Evolutionary conservation across 768 basidiomycete genomes (phyloP).

Genomic region (Tulasnella sp.): DNA sequence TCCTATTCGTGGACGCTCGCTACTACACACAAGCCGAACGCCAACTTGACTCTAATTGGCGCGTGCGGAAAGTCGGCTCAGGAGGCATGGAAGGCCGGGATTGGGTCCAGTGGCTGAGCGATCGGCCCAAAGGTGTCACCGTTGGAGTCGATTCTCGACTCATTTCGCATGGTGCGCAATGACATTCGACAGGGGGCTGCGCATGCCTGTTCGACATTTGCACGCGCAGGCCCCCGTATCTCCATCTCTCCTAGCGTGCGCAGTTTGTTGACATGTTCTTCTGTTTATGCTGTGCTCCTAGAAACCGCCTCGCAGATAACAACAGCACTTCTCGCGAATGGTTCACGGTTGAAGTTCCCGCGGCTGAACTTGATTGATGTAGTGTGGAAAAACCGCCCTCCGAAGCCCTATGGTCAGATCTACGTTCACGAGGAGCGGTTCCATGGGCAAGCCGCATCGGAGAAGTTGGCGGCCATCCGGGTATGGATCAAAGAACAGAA

Average conservation of each 20-base stretch:
- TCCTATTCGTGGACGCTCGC: slow-evolving; percentile 72
- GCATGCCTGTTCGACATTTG: neutral
- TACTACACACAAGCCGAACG: slow-evolving; percentile 71
- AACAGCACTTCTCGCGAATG: slow-evolving; percentile 39
- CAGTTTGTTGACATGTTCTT: slow-evolving; percentile 10
- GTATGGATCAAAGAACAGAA: slow-evolving; percentile 52
- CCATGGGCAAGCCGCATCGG: slow-evolving; percentile 43
- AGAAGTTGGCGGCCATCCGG: slow-evolving; percentile 59
- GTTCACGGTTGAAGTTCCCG: slow-evolving; percentile 65
- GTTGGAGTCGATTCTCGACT: slow-evolving; percentile 82
- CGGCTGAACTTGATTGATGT: slow-evolving; percentile 77
- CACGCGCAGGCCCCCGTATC: neutral
- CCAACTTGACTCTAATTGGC: slow-evolving; percentile 68
- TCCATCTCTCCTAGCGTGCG: neutral
- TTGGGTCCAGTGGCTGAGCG: slow-evolving; percentile 16
- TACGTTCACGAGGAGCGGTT: slow-evolving; percentile 61
- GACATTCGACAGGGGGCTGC: too few relatives aligned
- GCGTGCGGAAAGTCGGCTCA: slow-evolving; percentile 42
- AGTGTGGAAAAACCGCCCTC: slow-evolving; percentile 53
- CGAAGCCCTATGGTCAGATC: slow-evolving; percentile 51
- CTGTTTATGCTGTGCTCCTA: neutral
- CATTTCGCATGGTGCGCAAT: slow-evolving; percentile 40
- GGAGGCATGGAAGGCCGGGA: slow-evolving; percentile 4
- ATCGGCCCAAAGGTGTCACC: slow-evolving; percentile 24
- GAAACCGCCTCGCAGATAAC: slow-evolving; percentile 55